phyloP scores from a whole-genome alignment of 805 yeast genomes.

The Isabelozyma pseudorhagii region DNA sequence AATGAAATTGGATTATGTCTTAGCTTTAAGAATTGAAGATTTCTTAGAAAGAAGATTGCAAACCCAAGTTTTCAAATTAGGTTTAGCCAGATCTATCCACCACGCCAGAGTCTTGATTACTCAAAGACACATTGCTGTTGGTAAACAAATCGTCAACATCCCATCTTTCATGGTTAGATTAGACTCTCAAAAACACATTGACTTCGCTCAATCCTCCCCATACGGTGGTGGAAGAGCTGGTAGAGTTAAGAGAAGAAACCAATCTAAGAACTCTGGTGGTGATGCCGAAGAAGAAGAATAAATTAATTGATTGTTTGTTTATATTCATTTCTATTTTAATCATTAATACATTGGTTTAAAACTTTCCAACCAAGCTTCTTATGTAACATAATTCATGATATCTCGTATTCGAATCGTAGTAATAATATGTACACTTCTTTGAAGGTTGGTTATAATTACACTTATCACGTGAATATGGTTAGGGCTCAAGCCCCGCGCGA shows the following conservation, averaged over 20 bases:
- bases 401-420: not conserved
- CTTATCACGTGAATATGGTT: not conserved
- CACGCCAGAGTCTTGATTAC: slow-evolving; percentile 99
- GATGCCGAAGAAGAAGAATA: slow-evolving; percentile 77
- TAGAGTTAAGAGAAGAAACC: slow-evolving; percentile 97
- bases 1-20: slow-evolving; percentile 99
- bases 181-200: slow-evolving; percentile 99
- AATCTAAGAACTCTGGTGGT: slow-evolving; percentile 54
- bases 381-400: slow-evolving; percentile 2
- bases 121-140: slow-evolving; percentile 99
- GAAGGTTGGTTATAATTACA: not conserved
- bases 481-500: not conserved
- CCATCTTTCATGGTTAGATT: slow-evolving; percentile 99
- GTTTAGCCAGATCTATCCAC: slow-evolving; percentile 99
- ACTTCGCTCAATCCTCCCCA: slow-evolving; percentile 98
- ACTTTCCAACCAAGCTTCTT: slow-evolving; percentile 8
- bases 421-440: too few species aligned
- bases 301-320: slow-evolving; percentile 26
- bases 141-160: slow-evolving; percentile 97
- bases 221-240: slow-evolving; percentile 99
- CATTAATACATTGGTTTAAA: slow-evolving; percentile 4
- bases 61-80: slow-evolving; percentile 99
- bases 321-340: slow-evolving; percentile 1
- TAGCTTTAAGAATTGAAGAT: slow-evolving; percentile 97
- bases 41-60: slow-evolving; percentile 99